These are phyloP conservation scores for Metarhizium guizhouense DNA, from an alignment of 2,329 filamentous ascomycete species.

Conservation along the genomic window DNA sequence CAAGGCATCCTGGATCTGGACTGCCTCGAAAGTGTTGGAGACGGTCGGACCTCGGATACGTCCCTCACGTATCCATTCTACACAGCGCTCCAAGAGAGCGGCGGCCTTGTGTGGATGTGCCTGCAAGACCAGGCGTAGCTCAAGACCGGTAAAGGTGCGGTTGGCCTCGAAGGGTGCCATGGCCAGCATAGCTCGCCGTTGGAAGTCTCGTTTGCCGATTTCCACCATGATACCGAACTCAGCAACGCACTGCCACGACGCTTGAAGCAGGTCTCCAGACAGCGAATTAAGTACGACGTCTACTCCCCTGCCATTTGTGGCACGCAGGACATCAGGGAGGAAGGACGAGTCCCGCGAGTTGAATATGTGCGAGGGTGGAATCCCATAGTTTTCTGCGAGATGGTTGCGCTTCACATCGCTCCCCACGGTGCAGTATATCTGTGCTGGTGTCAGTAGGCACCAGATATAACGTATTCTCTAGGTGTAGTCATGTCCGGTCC, in stretches of 20 bases:
- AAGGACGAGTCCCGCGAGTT: conserved; percentile 20
- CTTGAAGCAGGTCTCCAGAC: conserved; percentile 15
- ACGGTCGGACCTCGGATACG: no score
- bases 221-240: conserved; percentile 26
- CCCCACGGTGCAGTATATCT: conserved; percentile 18
- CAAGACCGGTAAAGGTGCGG: conserved; percentile 21
- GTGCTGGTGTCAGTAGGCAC: neutral
- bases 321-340: conserved; percentile 7
- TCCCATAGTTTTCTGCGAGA: conserved; percentile 13
- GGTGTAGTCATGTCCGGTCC: no score
- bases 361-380: conserved; percentile 19
- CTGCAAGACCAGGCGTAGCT: conserved; percentile 5
- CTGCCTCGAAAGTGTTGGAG: no score
- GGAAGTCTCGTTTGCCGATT: conserved; percentile 24
- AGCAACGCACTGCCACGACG: conserved; percentile 26
- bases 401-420: conserved; percentile 18
- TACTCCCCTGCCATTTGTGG: conserved; percentile 15
- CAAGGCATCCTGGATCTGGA: no score
- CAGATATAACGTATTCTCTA: neutral
- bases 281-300: conserved; percentile 20
- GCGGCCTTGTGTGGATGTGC: no score
- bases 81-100: no score
- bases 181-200: conserved; percentile 26
- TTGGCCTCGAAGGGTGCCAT: conserved; percentile 33
- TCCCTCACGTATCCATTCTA: no score